A percentile compares a stretch with the other conserved stretches of the same genome.
phyloP scores from a whole-genome alignment of 352 stramenopile genomes.

The Elongisporangium senticosum region DNA sequence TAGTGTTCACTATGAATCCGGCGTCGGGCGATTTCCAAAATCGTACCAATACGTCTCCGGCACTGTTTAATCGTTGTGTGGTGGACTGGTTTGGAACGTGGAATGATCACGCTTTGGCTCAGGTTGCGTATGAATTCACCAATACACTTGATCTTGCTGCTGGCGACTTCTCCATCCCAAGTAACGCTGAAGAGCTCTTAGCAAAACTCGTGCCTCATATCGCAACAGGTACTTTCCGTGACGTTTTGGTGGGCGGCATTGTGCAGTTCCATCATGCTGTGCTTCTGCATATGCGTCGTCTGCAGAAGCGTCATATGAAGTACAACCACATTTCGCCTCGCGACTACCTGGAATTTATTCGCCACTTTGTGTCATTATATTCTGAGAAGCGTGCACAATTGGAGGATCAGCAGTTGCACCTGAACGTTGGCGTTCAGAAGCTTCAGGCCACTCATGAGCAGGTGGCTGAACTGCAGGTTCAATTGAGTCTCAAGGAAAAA shows the following conservation, averaged over 20 bases:
- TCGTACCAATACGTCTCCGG: slow-evolving; percentile 98
- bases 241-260: slow-evolving; percentile 77
- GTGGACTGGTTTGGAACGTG: slow-evolving; percentile 99
- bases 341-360: slow-evolving; percentile 92
- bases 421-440: slow-evolving; percentile 98
- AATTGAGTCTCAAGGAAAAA: slow-evolving; percentile 92
- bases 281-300: slow-evolving; percentile 75
- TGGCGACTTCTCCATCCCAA: slow-evolving; percentile 53
- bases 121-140: slow-evolving; percentile 98
- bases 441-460: slow-evolving; percentile 97
- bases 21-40: slow-evolving; percentile 95
- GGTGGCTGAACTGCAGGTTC: slow-evolving; percentile 89
- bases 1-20: slow-evolving; percentile 99
- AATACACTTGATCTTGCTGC: slow-evolving; percentile 92
- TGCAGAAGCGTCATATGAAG: slow-evolving; percentile 84
- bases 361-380: slow-evolving; percentile 87
- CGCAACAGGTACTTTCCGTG: slow-evolving; percentile 61
- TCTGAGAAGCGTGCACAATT: slow-evolving; percentile 90
- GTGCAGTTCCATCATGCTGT: slow-evolving; percentile 87
- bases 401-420: slow-evolving; percentile 96
- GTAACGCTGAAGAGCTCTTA: slow-evolving; percentile 44
- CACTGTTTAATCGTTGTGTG: slow-evolving; percentile 99
- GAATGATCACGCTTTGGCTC: slow-evolving; percentile 96
- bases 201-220: slow-evolving; percentile 63
- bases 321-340: slow-evolving; percentile 89